Base-by-base conservation (phyloP, 2,329 filamentous ascomycete species). In the Albophoma yamanashiensis region DNA sequence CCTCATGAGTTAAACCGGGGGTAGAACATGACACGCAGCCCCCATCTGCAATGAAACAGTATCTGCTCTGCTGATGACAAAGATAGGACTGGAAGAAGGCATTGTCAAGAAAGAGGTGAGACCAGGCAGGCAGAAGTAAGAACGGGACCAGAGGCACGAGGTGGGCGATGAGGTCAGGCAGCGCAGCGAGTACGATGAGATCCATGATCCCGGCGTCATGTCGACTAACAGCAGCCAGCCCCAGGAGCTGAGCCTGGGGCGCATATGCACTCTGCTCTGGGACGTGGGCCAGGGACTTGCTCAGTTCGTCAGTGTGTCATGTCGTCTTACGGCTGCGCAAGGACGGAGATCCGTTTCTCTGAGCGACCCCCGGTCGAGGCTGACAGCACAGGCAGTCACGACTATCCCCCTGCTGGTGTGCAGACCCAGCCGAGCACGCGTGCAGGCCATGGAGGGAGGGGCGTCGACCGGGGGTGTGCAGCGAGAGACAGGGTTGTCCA, bases 1-100 rank as follows among this genome's bases (percentile, higher is more conserved):
- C 62, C 64, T 66, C 62, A 61, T 56, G 55, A 61, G 59, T 58
- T 60, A 55, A 61, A 55, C 56, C 62, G 61, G 65, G 63, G 61
- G 62, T 58, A 58, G 53, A 62, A 63, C 57, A 60, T 62, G 62
- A 64, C 63, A 63, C 61, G 53, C 61, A 59, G 61, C 61, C 62
- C 60, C 64, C 65, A 66, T 67, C 60, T 64, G 63, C 62, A 62
- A 66, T 65, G 65, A 56, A 63, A 65, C 64, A 58, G 57, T 60
- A 61, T 39, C 60, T 36, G 43, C 36, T 53, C 59, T n/a, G 60
- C 59, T n/a, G 60, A 61, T 57, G 61, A 60, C 61, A 58, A 61
- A 62, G 58, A 60, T 57, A 45, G 58, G 57, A 61, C 57, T 39
- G 55, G 55, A 58, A 50, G 38, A 56, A 36, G 62, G 43, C 59